Base-by-base conservation (phyloP, 2,329 filamentous ascomycete species). In the Arthrobotrys pseudoclavata region DNA sequence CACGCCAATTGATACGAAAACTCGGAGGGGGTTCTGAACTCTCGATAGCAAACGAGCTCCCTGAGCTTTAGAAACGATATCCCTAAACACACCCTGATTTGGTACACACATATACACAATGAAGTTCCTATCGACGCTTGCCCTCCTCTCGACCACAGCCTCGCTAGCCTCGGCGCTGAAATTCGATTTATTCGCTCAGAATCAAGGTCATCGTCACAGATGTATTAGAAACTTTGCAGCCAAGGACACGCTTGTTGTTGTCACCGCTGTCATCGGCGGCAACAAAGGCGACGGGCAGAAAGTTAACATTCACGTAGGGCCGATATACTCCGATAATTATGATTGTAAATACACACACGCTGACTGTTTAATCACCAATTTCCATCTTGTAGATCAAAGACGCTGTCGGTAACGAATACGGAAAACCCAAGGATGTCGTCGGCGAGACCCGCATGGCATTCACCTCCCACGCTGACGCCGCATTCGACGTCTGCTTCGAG, bases 221-320 rank as follows among this genome's bases (percentile, higher is more conserved):
- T 99, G 96, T 86, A 92, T 99, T 84, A 90, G 95, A 84, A 99
- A 99, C 86, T 99, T 97, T 84, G 94, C 97, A 80, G 88, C 89
- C 79, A 92, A 90, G 85, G 94, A 97, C 83, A 97, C 96, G 80
- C 87, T 99, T 80, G 96, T 99, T 48, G 95, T 98, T 37, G 95
- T 99, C 66, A 98, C 95, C 71, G 92, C 94, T 69, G 97, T 90
- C 76, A 88, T 97, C 70, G 89, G 91, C 83, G 96, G 96, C n/a
- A 86, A 86, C 80, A 92, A 91, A 85, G 95, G 94, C 74, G 96
- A 99, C 86, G 96, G 96, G 66, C 94, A 97, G 89, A 86, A 89
- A 81, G 89, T 98, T 80, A 97, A 98, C 84, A 96, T 99, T 88
- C 91, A 97, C 85, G 95, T 97, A 87, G 80, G 79, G 72, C 77